Base-by-base conservation (phyloP, 148 eudicot genomes). In the Talinum fruticosum region DNA sequence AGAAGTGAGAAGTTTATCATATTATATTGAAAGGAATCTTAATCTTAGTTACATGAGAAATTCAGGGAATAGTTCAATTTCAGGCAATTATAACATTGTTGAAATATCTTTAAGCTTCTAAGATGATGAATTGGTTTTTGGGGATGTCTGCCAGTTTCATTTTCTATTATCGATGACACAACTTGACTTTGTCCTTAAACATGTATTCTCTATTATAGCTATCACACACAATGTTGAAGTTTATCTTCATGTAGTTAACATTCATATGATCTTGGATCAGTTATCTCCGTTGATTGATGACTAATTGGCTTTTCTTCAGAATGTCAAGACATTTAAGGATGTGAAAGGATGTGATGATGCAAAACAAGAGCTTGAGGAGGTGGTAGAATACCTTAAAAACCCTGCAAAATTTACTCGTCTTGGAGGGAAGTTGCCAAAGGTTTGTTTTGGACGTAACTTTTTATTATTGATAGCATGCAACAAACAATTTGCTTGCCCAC, bases 341-440 rank as follows among this genome's bases (percentile, higher is more conserved):
- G 97, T 96, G 51, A 96, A 96, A 85, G 99, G 99, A 69, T 96
- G 99, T 87, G 99, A 96, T 83, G 99, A 96, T 89, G 99, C 99
- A 34, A 96, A 93, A 78, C 99, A 96, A 91, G 99, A 96, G 83
- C 97, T 96, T 4, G 99, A 96, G 87, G 99, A 96, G 85, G 99
- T 96, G 75, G 99, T 96, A 57, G 97, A 96, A 82, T 96, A 96
- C 89, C 91, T 96, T 6, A 93, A 71, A 78, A 93, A 96, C 82
- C 99, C 99, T 64, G 35, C 92, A 41, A 96, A 96, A 73, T 93
- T 96, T 79, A 96, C 99, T 78, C 93, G 97, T 34, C 90, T 96
- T 70, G 97, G 99, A 76, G 99, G 97, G 61, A 96, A 96, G 90
- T 85, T 93, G 84, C 99, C 99, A 36, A 96, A 96, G 99, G 99